A percentile compares a stretch with the other conserved stretches of the same genome.
Conservation (phyloP, 2,329 filamentous ascomycete species). For the Ascochyta clinopodiicola region DNA sequence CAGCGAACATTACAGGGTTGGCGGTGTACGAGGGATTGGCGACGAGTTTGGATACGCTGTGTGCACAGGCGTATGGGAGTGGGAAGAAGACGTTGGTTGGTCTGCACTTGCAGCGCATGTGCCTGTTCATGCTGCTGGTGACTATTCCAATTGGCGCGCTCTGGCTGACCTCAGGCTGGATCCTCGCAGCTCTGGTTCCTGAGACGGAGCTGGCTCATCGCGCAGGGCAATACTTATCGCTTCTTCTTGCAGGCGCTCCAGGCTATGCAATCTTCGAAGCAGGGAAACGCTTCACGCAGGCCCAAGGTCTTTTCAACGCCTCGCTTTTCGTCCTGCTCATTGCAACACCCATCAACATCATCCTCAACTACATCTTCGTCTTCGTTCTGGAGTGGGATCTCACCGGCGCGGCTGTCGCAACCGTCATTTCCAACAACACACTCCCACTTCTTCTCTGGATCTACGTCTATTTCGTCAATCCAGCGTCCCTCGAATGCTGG, state of each 20-base stretch:
- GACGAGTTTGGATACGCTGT: constrained; percentile 59
- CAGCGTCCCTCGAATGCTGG: constrained; percentile 63
- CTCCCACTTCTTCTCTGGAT: constrained; percentile 56
- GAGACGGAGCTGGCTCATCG: constrained; percentile 57
- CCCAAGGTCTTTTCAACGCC: constrained; percentile 61
- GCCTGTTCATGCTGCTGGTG: constrained; percentile 56
- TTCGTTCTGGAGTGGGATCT: constrained; percentile 54
- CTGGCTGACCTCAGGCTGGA: constrained; percentile 58
- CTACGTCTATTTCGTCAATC: constrained; percentile 53
- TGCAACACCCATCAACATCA: constrained; percentile 57
- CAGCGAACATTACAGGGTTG: constrained; percentile 61
- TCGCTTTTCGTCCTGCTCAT: constrained; percentile 57
- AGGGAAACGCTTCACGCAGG: constrained; percentile 62
- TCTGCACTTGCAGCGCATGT: constrained; percentile 61
- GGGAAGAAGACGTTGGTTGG: constrained; percentile 58
- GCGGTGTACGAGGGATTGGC: constrained; percentile 61
- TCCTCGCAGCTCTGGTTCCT: constrained; percentile 55
- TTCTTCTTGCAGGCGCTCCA: constrained; percentile 59
- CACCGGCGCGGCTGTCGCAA: constrained; percentile 59
- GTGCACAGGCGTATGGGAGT: constrained; percentile 60
- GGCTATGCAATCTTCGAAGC: constrained; percentile 63
- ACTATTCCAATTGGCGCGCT: constrained; percentile 57
- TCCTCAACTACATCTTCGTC: constrained; percentile 59
- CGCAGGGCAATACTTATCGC: constrained; percentile 58
- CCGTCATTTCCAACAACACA: constrained; percentile 58